These are phyloP conservation scores for Cichorium intybus DNA, from an alignment of 140 eudicot species.

Conservation along the genomic window DNA sequence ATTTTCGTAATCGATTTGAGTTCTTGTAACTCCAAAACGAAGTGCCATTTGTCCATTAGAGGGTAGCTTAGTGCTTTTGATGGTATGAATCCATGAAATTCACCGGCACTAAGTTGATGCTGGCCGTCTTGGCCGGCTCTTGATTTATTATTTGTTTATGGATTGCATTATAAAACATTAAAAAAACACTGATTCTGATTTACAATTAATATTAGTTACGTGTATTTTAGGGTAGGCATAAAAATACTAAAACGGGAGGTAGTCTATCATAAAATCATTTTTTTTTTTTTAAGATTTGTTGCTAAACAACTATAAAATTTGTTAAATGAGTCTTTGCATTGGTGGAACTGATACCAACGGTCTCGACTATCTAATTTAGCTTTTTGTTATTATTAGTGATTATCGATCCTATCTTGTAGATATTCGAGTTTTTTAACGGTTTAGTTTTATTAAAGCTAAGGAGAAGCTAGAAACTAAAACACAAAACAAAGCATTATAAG, in stretches of 20 bases:
- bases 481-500: too few relatives aligned
- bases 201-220: neutral
- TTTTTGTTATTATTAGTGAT: too few relatives aligned
- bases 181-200: neutral
- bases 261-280: too few relatives aligned
- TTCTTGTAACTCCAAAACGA: neutral
- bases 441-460: too few relatives aligned
- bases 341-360: too few relatives aligned
- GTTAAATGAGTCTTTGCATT: too few relatives aligned
- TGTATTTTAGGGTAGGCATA: neutral
- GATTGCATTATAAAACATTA: neutral
- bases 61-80: constrained; percentile 18
- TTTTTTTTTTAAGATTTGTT: too few relatives aligned
- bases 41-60: constrained; percentile 27
- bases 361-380: too few relatives aligned
- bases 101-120: constrained; percentile 8
- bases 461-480: too few relatives aligned
- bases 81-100: neutral
- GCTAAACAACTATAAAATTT: too few relatives aligned
- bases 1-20: neutral
- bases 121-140: constrained; percentile 34
- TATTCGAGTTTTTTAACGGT: too few relatives aligned
- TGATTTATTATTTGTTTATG: neutral
- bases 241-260: neutral
- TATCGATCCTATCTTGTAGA: too few relatives aligned